phyloP scores from a whole-genome alignment of 306 rosid genomes.

The Cucurbita ficifolia region DNA sequence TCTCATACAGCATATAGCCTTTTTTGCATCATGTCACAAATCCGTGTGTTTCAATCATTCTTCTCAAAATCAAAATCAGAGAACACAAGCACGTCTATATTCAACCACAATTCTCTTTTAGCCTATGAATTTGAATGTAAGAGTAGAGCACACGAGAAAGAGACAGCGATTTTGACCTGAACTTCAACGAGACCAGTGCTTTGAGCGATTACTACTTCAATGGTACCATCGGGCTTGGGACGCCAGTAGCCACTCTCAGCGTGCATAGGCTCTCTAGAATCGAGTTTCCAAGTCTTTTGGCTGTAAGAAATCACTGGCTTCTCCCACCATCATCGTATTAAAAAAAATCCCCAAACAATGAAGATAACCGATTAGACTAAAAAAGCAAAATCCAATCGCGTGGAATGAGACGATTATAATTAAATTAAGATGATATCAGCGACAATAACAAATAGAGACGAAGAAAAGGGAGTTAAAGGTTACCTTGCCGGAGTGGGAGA shows the following conservation, averaged over 20 bases:
- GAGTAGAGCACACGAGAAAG: background rate
- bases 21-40: background rate
- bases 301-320: conserved; percentile 60
- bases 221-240: conserved; percentile 57
- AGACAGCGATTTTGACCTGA: conserved; percentile 30
- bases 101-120: background rate
- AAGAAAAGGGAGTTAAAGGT: background rate
- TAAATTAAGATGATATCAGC: background rate
- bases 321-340: conserved; percentile 13
- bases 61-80: background rate
- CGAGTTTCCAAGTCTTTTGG: conserved; percentile 75
- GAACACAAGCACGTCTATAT: background rate
- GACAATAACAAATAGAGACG: background rate
- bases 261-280: conserved; percentile 74
- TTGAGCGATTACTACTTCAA: conserved; percentile 71
- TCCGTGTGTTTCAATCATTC: background rate
- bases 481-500: conserved; percentile 70
- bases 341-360: conserved; percentile 3
- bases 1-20: background rate
- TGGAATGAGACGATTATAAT: background rate
- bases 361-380: background rate
- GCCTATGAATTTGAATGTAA: background rate
- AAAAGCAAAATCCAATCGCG: background rate
- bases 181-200: conserved; percentile 87
- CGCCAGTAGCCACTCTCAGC: conserved; percentile 84